Evolutionary conservation across 1,284 basidiomycete species (phyloP).

Genomic region (Caloboletus inedulis): DNA sequence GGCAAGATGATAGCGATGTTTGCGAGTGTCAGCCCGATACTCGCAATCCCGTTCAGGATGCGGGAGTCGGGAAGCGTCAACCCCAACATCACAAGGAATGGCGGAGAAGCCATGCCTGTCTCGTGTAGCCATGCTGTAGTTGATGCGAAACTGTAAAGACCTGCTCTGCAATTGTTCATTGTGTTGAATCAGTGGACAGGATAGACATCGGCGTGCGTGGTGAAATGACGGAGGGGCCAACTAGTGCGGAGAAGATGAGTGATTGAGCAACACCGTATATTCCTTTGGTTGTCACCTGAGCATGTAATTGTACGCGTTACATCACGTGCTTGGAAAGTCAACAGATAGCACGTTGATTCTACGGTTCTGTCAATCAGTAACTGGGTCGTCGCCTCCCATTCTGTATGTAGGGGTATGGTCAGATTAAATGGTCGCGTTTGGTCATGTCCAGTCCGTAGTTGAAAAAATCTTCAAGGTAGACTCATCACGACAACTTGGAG

Average conservation of each 20-base stretch:
- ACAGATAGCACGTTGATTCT: not conserved
- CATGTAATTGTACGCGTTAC: conserved; percentile 5
- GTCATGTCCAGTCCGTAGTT: not conserved
- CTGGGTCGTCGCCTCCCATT: not conserved
- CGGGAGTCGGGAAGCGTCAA: conserved; percentile 30
- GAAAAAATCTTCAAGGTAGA: not conserved
- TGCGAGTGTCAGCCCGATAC: conserved; percentile 27
- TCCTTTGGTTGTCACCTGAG: conserved; percentile 4
- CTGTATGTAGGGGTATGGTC: not conserved
- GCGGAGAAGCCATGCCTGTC: conserved; percentile 29
- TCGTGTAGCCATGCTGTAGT: conserved; percentile 22
- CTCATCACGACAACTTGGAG: not conserved
- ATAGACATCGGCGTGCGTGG: conserved; percentile 1
- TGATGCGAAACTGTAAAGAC: conserved; percentile 25
- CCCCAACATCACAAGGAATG: conserved; percentile 25
- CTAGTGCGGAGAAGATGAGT: not conserved
- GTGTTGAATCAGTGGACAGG: not conserved
- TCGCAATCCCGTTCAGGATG: conserved; percentile 24
- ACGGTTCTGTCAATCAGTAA: not conserved
- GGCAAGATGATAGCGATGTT: conserved; percentile 28
- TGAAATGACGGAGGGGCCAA: not conserved
- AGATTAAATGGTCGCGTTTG: not conserved
- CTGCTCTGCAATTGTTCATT: conserved; percentile 27
- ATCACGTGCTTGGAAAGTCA: conserved; percentile 29
- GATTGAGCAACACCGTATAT: not conserved